phyloP scores from a whole-genome alignment of 495 filamentous ascomycete genomes.

The Penicillium alfredii region DNA sequence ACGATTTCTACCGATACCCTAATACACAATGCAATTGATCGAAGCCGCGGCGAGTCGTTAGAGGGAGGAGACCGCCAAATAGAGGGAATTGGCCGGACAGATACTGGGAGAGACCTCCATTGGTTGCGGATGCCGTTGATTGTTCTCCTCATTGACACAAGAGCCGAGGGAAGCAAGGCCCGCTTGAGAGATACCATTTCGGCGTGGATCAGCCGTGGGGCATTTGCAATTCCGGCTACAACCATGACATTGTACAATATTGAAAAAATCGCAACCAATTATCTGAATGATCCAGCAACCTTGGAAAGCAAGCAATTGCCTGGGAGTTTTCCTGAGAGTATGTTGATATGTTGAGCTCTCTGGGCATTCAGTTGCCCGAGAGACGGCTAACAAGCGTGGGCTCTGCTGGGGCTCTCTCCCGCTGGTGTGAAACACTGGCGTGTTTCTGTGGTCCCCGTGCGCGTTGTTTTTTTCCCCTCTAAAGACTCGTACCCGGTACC shows the following conservation, averaged over 20 bases:
- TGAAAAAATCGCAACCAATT: too few relatives aligned
- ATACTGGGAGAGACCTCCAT: slow-evolving; percentile 2
- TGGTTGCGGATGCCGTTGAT: slow-evolving; percentile 1
- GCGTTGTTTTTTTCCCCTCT: slow-evolving; percentile 17
- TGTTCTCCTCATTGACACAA: too few relatives aligned
- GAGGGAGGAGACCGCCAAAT: background rate
- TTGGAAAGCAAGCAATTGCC: too few relatives aligned
- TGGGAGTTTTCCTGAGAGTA: too few relatives aligned
- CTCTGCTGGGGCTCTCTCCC: slow-evolving; percentile 10
- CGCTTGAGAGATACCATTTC: too few relatives aligned
- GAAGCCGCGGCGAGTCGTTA: slow-evolving; percentile 1
- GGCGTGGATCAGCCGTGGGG: background rate
- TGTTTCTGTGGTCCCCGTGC: slow-evolving; percentile 19
- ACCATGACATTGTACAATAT: background rate
- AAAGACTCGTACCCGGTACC: slow-evolving; percentile 6
- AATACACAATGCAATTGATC: slow-evolving; percentile 3
- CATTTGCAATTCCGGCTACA: background rate
- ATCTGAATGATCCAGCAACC: too few relatives aligned
- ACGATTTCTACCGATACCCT: background rate
- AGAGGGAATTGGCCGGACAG: slow-evolving; percentile 1
- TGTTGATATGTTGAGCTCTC: background rate
- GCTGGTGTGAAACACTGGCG: slow-evolving; percentile 40
- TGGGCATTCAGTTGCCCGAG: slow-evolving; percentile 31
- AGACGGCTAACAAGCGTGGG: slow-evolving; percentile 15
- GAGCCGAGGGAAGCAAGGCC: too few relatives aligned